These are phyloP conservation scores for Flaveria linearis DNA, from an alignment of 129 eudicot species.

Conservation along the genomic window DNA sequence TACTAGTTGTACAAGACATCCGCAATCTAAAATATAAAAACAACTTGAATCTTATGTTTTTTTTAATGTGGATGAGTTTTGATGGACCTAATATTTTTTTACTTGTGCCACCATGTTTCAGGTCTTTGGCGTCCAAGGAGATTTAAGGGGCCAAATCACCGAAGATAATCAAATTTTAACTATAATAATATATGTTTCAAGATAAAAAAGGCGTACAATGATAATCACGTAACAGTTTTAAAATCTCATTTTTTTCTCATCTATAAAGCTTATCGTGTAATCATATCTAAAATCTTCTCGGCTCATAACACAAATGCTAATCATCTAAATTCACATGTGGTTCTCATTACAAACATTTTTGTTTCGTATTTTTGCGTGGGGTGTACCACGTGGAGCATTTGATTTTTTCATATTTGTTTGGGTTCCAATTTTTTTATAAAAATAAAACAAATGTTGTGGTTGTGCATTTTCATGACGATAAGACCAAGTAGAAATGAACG, in stretches of 20 bases:
- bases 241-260: no score
- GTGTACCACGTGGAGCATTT: neutral
- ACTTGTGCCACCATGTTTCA: neutral
- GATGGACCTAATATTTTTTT: neutral
- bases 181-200: neutral
- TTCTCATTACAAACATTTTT: no score
- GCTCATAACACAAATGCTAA: no score
- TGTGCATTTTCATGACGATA: constrained; percentile 7
- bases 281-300: no score
- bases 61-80: neutral
- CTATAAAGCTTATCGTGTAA: no score
- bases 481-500: neutral
- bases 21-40: no score
- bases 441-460: neutral
- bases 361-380: no score
- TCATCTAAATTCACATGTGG: no score
- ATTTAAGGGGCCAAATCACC: neutral
- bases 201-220: neutral
- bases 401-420: neutral
- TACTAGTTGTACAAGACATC: no score
- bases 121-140: neutral
- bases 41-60: neutral
- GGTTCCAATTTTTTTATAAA: neutral
- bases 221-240: no score
- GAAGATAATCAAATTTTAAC: neutral